Evolutionary conservation across 345 rosid species (phyloP).

Genomic region (Salix caprea): DNA sequence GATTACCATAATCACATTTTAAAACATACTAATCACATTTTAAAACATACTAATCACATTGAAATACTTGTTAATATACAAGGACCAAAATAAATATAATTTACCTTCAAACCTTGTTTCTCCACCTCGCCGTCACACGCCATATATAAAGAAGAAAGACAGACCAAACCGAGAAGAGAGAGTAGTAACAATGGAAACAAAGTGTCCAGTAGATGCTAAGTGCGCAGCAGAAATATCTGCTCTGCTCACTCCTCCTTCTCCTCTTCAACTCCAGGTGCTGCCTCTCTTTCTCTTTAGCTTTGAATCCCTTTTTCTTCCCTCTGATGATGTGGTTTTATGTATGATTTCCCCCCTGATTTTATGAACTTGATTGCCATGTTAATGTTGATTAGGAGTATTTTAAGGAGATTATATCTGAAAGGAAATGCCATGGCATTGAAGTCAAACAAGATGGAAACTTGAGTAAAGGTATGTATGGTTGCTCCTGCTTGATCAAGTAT

Average conservation of each 20-base stretch:
- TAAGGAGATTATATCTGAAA: slow-evolving; percentile 45
- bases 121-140: too few relatives aligned
- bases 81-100: too few relatives aligned
- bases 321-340: background rate
- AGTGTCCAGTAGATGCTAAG: slow-evolving; percentile 38
- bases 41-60: too few relatives aligned
- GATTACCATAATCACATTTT: too few relatives aligned
- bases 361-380: background rate
- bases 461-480: slow-evolving; percentile 50
- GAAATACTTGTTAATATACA: too few relatives aligned
- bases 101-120: too few relatives aligned
- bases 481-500: background rate
- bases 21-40: too few relatives aligned
- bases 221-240: slow-evolving; percentile 46
- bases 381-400: slow-evolving; percentile 58
- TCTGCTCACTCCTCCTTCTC: slow-evolving; percentile 60
- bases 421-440: slow-evolving; percentile 44
- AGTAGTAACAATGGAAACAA: slow-evolving; percentile 31
- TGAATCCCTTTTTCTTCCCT: background rate
- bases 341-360: too few relatives aligned
- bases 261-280: slow-evolving; percentile 50
- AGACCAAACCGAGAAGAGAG: too few relatives aligned
- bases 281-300: background rate
- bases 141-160: too few relatives aligned
- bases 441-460: slow-evolving; percentile 39